These are phyloP conservation scores for Elaeagnus macrophylla DNA, from an alignment of 306 rosid species.

Conservation along the genomic window DNA sequence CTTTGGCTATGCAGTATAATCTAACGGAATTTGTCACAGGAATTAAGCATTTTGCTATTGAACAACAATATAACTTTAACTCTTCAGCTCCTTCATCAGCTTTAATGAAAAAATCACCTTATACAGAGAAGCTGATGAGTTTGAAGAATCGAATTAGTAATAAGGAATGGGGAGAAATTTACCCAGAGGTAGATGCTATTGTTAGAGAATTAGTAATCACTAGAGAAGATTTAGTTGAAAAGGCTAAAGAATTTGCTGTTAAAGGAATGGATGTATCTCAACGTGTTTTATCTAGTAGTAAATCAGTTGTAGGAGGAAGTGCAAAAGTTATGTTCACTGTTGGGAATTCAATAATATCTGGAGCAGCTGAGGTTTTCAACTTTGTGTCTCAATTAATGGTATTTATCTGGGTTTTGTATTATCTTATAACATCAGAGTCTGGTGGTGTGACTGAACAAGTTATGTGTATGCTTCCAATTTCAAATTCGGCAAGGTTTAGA, in stretches of 20 bases:
- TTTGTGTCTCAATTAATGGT: conserved; percentile 83
- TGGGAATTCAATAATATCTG: conserved; percentile 67
- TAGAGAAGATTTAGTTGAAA: conserved; percentile 70
- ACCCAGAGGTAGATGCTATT: conserved; percentile 52
- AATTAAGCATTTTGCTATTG: conserved; percentile 67
- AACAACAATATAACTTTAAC: conserved; percentile 37
- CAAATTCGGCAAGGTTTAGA: conserved; percentile 48
- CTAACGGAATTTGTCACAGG: conserved; percentile 77
- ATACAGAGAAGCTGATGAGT: conserved; percentile 60
- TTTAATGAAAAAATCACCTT: conserved; percentile 42
- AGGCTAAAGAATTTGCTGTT: conserved; percentile 71
- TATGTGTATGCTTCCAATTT: conserved; percentile 72
- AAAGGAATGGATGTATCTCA: conserved; percentile 71
- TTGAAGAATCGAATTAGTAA: conserved; percentile 48
- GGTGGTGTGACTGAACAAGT: conserved; percentile 98
- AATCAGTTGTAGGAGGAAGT: conserved; percentile 62
- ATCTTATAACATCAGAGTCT: conserved; percentile 82
- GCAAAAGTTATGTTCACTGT: conserved; percentile 54
- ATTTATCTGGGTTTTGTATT: conserved; percentile 84
- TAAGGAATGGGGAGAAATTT: conserved; percentile 73
- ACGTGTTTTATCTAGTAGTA: conserved; percentile 55
- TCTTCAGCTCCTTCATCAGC: conserved; percentile 33
- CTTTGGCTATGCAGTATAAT: conserved; percentile 80
- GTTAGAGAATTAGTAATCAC: conserved; percentile 62
- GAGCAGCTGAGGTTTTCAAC: conserved; percentile 88